Conservation (phyloP, 1,284 basidiomycete genomes). For the Puccinia horiana region DNA sequence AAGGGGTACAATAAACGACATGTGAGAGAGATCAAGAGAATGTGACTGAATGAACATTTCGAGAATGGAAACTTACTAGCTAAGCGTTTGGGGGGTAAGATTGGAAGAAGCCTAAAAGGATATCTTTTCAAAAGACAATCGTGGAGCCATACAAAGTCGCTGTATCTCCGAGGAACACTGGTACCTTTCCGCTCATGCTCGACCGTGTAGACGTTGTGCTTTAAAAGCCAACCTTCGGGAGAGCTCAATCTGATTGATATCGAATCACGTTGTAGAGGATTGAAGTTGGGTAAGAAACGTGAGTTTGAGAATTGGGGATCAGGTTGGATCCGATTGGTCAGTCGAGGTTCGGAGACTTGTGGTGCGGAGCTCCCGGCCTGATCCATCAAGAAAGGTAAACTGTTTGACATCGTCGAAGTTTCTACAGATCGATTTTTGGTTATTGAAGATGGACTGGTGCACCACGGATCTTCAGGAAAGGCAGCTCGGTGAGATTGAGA, state of each 20-base stretch:
- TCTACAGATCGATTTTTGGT: not conserved
- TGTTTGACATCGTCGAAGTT: slow-evolving; percentile 10
- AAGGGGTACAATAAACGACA: not conserved
- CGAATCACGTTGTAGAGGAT: slow-evolving; percentile 28
- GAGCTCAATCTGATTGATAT: slow-evolving; percentile 40
- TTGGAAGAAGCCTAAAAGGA: slow-evolving; percentile 86
- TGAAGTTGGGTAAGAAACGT: slow-evolving; percentile 24
- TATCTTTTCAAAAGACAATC: slow-evolving; percentile 73
- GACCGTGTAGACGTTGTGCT: slow-evolving; percentile 48
- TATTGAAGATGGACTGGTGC: slow-evolving; percentile 1
- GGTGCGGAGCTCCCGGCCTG: slow-evolving; percentile 5
- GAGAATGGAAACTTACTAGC: slow-evolving; percentile 68
- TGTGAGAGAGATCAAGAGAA: slow-evolving; percentile 37
- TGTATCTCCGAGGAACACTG: slow-evolving; percentile 66
- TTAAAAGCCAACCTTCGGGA: slow-evolving; percentile 46
- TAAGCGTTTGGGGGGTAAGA: slow-evolving; percentile 83
- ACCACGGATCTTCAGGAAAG: slow-evolving; percentile 47
- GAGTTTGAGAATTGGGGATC: slow-evolving; percentile 30
- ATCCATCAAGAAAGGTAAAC: slow-evolving; percentile 35
- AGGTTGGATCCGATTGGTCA: not conserved
- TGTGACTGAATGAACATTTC: too few species aligned
- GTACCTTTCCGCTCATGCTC: slow-evolving; percentile 53
- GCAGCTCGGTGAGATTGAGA: not conserved
- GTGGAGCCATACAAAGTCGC: slow-evolving; percentile 85
- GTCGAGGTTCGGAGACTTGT: not conserved